Percentiles rank a stretch among this genome's conserved stretches.
Evolutionary conservation across 2,329 filamentous ascomycete genomes (phyloP).

Genomic region (Ophiostoma novo-ulmi): DNA sequence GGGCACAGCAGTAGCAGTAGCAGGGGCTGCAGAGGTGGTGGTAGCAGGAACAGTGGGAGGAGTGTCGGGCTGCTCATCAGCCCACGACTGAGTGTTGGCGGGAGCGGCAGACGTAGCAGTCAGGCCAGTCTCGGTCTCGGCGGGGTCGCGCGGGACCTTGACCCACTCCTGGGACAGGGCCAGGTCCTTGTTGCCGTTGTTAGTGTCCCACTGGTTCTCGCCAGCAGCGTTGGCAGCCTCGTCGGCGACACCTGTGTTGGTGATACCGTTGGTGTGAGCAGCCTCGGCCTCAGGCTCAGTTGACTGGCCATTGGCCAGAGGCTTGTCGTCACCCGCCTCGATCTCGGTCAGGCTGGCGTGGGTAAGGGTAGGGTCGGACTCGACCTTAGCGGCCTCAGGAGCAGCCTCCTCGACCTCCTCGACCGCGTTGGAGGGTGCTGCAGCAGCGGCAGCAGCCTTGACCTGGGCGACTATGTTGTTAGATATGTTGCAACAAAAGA

Average conservation of each 20-base stretch:
- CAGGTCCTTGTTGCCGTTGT: slow-evolving; percentile 37
- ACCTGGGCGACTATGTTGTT: slow-evolving; percentile 49
- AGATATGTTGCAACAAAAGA: neutral
- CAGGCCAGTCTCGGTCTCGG: slow-evolving; percentile 62
- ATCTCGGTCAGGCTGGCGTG: slow-evolving; percentile 66
- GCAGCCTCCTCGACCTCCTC: slow-evolving; percentile 34
- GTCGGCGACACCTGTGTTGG: slow-evolving; percentile 49
- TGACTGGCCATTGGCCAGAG: slow-evolving; percentile 23
- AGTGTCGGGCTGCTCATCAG: slow-evolving; percentile 66
- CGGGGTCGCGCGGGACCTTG: slow-evolving; percentile 62
- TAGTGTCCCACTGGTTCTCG: slow-evolving; percentile 60
- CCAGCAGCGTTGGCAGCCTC: slow-evolving; percentile 56
- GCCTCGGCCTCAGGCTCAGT: slow-evolving; percentile 11
- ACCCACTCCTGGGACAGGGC: slow-evolving; percentile 65
- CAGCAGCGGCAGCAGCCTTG: slow-evolving; percentile 51
- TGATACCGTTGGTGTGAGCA: slow-evolving; percentile 26
- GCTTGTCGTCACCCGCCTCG: slow-evolving; percentile 37
- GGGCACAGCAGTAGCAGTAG: slow-evolving; percentile 30
- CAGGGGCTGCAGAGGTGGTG: slow-evolving; percentile 26
- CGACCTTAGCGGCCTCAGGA: slow-evolving; percentile 32
- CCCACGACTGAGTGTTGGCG: slow-evolving; percentile 65
- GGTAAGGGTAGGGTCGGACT: slow-evolving; percentile 61
- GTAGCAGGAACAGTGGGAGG: slow-evolving; percentile 33
- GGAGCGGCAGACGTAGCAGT: slow-evolving; percentile 54
- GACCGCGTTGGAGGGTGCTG: slow-evolving; percentile 41